phyloP scores from a whole-genome alignment of 177 flowering plant species.

The Vitis hybrid region DNA sequence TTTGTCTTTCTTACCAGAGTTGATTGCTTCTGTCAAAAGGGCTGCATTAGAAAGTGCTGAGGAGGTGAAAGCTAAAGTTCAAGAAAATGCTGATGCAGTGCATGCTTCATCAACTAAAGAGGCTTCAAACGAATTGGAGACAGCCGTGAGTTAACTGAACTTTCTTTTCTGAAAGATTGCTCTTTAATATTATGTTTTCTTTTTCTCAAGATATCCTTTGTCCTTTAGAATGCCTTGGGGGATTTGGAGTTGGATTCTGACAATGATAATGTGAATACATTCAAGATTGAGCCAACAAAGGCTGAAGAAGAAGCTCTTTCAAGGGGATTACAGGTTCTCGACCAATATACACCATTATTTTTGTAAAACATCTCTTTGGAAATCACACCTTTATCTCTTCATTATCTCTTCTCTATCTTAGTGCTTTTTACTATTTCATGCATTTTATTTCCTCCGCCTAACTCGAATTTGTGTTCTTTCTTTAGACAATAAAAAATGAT shows the following conservation, averaged over 20 bases:
- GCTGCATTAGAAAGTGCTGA: slow-evolving; percentile 57
- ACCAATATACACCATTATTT: background rate
- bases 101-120: slow-evolving; percentile 27
- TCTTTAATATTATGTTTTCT: background rate
- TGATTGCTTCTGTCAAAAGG: slow-evolving; percentile 68
- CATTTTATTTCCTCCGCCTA: background rate
- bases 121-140: slow-evolving; percentile 37
- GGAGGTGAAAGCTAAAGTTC: slow-evolving; percentile 53
- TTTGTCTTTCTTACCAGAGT: slow-evolving; percentile 67
- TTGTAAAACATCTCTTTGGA: background rate
- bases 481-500: slow-evolving; percentile 84
- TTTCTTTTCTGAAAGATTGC: background rate
- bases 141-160: slow-evolving; percentile 27
- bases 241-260: slow-evolving; percentile 63
- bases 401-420: background rate
- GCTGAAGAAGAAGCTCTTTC: slow-evolving; percentile 96
- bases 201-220: slow-evolving; percentile 7
- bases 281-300: slow-evolving; percentile 85
- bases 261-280: slow-evolving; percentile 38
- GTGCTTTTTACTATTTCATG: background rate
- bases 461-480: background rate
- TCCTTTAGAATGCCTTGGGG: slow-evolving; percentile 45
- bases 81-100: slow-evolving; percentile 32
- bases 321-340: slow-evolving; percentile 84
- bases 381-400: background rate